Base-by-base conservation (phyloP, 495 filamentous ascomycete species). In the Aspergillus funiculosus region DNA sequence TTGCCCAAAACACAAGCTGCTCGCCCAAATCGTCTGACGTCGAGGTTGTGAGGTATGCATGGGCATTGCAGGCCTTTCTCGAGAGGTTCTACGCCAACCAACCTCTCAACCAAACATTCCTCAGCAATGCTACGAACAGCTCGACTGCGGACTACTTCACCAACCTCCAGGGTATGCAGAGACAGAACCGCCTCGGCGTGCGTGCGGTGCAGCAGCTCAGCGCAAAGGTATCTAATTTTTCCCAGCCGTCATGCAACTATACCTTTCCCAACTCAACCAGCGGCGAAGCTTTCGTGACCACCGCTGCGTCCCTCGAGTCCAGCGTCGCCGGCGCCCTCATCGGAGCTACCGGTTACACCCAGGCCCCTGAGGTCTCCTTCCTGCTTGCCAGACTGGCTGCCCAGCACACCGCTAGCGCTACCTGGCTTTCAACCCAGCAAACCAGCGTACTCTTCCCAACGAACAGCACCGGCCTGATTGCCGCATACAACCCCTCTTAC, bases 311-410 rank as follows among this genome's bases (percentile, higher is more conserved):
- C 10, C 43, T 67, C 14, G 61, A 67, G 46, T 21, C 38, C 11
- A 57, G 46, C 11, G 51, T 63, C 31, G 35, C 51, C 26, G 58
- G 61, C 22, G 63, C 57, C 22, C 54, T 58, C 40, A 59, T 64
- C 36, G 63, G 57, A 14, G 52, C 57, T 1, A 50, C 63, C 8
- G 63, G 56, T 4, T 67, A 58, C 49, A 64, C 63, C 29, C 53
- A 59, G 32, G 50, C 61, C 0, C 63, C 61, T 15, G 59, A 67
- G 53, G 58, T 64, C 9, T 50, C 63, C 8, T 64, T 67, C 54
- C 50, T 67, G 9, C 27, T 62, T 24, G 56, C 63, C 7, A 56
- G 63, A 34, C 30, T 67, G 39, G 61, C 63, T 11, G 57, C 61
- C 35, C 41, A 61, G 52, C 61, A 67, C 49, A 51, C 45, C 20